Conservation (phyloP, 2,329 filamentous ascomycete genomes). For the Aureobasidium zeae region DNA sequence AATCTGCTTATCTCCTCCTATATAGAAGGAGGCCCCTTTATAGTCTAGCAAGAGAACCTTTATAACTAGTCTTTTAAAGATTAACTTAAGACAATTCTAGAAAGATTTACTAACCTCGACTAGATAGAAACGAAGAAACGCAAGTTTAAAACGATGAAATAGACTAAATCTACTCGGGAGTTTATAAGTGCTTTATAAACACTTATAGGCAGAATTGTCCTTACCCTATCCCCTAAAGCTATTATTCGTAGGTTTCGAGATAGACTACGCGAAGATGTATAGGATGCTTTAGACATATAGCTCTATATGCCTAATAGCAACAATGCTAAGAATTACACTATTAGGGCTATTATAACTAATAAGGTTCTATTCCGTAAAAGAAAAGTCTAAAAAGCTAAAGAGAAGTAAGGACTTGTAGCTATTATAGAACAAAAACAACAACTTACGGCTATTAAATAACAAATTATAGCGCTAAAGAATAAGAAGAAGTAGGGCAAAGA, state of each 20-base stretch:
- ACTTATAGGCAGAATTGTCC: neutral
- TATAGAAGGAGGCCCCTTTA: neutral
- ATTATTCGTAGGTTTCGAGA: neutral
- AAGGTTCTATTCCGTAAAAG: neutral
- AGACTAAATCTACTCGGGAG: neutral
- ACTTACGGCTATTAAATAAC: no score
- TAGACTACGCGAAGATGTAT: neutral
- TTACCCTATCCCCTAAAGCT: neutral
- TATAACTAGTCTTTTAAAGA: neutral
- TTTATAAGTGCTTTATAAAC: neutral
- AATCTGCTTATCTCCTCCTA: neutral
- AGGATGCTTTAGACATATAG: neutral
- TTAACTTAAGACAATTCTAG: neutral
- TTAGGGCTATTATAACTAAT: neutral
- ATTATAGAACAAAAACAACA: neutral
- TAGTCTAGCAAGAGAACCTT: neutral
- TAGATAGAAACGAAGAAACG: neutral
- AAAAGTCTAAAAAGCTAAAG: neutral
- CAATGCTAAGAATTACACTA: neutral
- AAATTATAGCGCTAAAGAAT: neutral
- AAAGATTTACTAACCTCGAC: neutral
- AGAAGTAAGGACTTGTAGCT: neutral
- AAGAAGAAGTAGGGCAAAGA: neutral
- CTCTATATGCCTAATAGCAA: neutral
- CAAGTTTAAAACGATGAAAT: neutral